phyloP scores from a whole-genome alignment of 2,329 filamentous ascomycete species.

The Ophiosphaerella herpotricha region DNA sequence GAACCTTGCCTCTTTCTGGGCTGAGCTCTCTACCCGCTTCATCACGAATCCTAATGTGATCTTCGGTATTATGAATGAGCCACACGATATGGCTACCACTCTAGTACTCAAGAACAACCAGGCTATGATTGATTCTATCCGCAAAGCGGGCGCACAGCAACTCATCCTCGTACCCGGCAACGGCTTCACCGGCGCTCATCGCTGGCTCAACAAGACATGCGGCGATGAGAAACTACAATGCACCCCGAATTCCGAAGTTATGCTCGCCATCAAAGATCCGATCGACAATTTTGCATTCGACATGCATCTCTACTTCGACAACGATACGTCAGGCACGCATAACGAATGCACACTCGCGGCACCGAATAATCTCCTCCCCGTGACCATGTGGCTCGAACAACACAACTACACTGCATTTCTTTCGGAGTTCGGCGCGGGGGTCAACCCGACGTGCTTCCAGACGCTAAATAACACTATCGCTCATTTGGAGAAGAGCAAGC shows the following conservation, averaged over 20 bases:
- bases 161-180: constrained; percentile 57
- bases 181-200: constrained; percentile 56
- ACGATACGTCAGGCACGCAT: constrained; percentile 54
- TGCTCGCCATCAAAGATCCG: constrained; percentile 54
- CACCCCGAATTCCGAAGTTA: constrained; percentile 42
- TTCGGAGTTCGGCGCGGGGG: constrained; percentile 56
- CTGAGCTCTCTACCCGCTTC: constrained; percentile 54
- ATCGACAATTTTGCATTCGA: constrained; percentile 56
- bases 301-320: constrained; percentile 59
- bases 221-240: constrained; percentile 31
- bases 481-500: constrained; percentile 49
- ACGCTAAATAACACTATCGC: constrained; percentile 50
- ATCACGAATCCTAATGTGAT: constrained; percentile 51
- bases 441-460: constrained; percentile 47
- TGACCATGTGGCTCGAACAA: constrained; percentile 54
- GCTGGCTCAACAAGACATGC: constrained; percentile 48
- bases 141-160: constrained; percentile 51
- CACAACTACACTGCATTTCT: constrained; percentile 56
- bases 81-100: constrained; percentile 55
- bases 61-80: constrained; percentile 58
- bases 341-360: constrained; percentile 52
- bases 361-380: constrained; percentile 46
- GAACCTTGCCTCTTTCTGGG: constrained; percentile 57
- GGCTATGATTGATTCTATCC: constrained; percentile 54
- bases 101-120: constrained; percentile 56